phyloP scores from a whole-genome alignment of 805 yeast genomes.

The Lipomyces starkeyi region DNA sequence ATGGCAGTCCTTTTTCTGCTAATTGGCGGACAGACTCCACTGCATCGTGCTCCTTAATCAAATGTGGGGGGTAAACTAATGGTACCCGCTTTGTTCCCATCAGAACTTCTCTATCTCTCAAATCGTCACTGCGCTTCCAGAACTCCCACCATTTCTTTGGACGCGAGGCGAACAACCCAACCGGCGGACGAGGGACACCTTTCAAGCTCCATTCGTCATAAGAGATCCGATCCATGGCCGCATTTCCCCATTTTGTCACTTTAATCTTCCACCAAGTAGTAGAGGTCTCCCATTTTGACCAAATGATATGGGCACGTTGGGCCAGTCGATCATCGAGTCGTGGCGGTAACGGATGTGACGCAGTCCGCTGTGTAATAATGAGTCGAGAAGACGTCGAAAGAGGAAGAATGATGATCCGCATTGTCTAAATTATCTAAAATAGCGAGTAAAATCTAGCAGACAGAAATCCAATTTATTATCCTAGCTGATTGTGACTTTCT shows the following conservation, averaged over 20 bases:
- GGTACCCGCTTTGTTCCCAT: slow-evolving; percentile 29
- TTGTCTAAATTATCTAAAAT: slow-evolving; percentile 36
- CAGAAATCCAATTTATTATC: background rate
- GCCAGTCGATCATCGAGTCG: slow-evolving; percentile 53
- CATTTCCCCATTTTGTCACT: slow-evolving; percentile 60
- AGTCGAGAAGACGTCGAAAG: slow-evolving; percentile 65
- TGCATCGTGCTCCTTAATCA: slow-evolving; percentile 46
- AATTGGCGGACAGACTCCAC: slow-evolving; percentile 51
- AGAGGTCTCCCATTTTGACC: slow-evolving; percentile 67
- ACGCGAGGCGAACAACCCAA: slow-evolving; percentile 18
- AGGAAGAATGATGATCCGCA: slow-evolving; percentile 74
- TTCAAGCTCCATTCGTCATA: slow-evolving; percentile 80
- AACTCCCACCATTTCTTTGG: slow-evolving; percentile 44
- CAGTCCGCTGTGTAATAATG: slow-evolving; percentile 69
- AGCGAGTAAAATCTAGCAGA: background rate
- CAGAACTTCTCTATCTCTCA: slow-evolving; percentile 35
- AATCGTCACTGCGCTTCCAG: slow-evolving; percentile 54
- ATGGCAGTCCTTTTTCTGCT: slow-evolving; percentile 53
- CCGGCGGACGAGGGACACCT: slow-evolving; percentile 68
- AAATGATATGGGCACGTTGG: slow-evolving; percentile 58
- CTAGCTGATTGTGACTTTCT: background rate
- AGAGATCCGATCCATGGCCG: slow-evolving; percentile 66
- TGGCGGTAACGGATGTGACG: slow-evolving; percentile 45
- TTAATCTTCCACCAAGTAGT: slow-evolving; percentile 60
- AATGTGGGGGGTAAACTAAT: slow-evolving; percentile 57